Percentiles rank a stretch among this genome's conserved stretches.
Conservation (phyloP, 345 rosid genomes). For the Iberis pinnata region DNA sequence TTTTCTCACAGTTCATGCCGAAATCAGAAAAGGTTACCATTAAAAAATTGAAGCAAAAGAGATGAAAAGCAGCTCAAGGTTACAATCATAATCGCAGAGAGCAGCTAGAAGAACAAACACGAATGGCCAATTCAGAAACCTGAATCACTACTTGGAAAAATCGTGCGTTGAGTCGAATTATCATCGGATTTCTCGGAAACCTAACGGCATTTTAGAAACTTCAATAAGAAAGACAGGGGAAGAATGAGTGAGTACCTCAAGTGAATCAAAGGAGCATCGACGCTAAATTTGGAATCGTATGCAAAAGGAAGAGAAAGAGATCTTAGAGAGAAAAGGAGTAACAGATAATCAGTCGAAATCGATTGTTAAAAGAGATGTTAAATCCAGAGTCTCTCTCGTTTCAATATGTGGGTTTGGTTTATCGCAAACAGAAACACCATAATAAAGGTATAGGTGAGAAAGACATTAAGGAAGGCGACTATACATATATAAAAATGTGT, state of each 20-base stretch:
- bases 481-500: slow-evolving; percentile 20
- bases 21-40: slow-evolving; percentile 16
- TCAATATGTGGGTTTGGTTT: slow-evolving; percentile 27
- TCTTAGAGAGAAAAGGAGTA: slow-evolving; percentile 17
- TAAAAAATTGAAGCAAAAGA: slow-evolving; percentile 16
- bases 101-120: not conserved
- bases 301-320: slow-evolving; percentile 19
- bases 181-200: slow-evolving; percentile 20
- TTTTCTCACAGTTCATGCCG: slow-evolving; percentile 22
- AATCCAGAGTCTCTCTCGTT: not conserved
- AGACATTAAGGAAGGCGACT: slow-evolving; percentile 15
- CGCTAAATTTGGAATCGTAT: not conserved
- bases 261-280: slow-evolving; percentile 30
- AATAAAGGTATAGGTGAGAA: slow-evolving; percentile 25
- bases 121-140: slow-evolving; percentile 1
- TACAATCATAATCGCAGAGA: slow-evolving; percentile 3
- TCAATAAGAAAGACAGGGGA: not conserved
- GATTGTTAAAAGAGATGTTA: slow-evolving; percentile 7
- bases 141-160: slow-evolving; percentile 8
- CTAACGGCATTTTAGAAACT: slow-evolving; percentile 21
- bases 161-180: not conserved
- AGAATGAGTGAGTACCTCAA: slow-evolving; percentile 22
- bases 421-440: slow-evolving; percentile 26
- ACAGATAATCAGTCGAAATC: slow-evolving; percentile 1
- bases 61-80: not conserved